Percentiles rank a stretch among this genome's conserved stretches.
phyloP scores from a whole-genome alignment of 176 grass and related monocot species.

The Zoysia japonica region DNA sequence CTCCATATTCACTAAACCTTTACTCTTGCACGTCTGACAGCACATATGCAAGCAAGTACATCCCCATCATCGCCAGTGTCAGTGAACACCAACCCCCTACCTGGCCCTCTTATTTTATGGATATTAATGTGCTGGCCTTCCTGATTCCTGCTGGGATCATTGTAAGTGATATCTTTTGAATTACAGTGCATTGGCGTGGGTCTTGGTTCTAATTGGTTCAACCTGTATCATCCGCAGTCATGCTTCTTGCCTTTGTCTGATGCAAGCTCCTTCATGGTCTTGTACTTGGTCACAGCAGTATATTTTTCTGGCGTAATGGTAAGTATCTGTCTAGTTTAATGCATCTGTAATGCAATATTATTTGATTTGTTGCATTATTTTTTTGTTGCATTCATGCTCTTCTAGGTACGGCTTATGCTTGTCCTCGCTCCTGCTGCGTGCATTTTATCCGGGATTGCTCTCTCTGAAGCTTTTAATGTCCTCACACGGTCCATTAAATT shows the following conservation, averaged over 20 bases:
- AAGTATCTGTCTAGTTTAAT: constrained; percentile 37
- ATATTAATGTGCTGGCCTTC: constrained; percentile 97
- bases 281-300: constrained; percentile 93
- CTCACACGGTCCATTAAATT: constrained; percentile 86
- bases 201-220: constrained; percentile 31
- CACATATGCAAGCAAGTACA: constrained; percentile 99
- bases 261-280: constrained; percentile 91
- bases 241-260: constrained; percentile 99
- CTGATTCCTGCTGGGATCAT: constrained; percentile 95
- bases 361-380: constrained; percentile 28
- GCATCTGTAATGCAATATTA: neutral
- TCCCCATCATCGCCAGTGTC: constrained; percentile 99
- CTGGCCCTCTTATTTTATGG: constrained; percentile 99
- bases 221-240: constrained; percentile 57
- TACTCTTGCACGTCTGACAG: constrained; percentile 49
- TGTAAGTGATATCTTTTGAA: constrained; percentile 62
- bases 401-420: constrained; percentile 98
- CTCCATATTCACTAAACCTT: neutral
- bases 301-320: constrained; percentile 99
- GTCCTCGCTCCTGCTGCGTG: constrained; percentile 98
- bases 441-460: constrained; percentile 94
- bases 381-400: constrained; percentile 17
- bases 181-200: neutral
- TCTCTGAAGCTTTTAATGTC: constrained; percentile 81
- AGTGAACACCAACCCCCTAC: constrained; percentile 99